Percentiles rank a stretch among this genome's conserved stretches.
phyloP scores from a whole-genome alignment of 2,329 filamentous ascomycete genomes.

The Bipolaris sorokiniana region DNA sequence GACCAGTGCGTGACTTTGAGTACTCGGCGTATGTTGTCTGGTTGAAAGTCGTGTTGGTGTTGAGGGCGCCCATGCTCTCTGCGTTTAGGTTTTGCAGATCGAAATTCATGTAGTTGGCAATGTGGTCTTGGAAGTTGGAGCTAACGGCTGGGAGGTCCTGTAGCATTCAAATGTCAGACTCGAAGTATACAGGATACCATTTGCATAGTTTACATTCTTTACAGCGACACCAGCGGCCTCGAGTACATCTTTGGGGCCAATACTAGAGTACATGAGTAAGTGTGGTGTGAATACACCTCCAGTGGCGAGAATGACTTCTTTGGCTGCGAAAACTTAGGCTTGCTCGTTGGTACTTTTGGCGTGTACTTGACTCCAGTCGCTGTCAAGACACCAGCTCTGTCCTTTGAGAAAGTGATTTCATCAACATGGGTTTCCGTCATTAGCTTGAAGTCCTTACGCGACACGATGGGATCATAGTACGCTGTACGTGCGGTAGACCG shows the following conservation, averaged over 20 bases:
- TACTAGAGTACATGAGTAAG: constrained; percentile 50
- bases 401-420: constrained; percentile 4
- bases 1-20: constrained; percentile 29
- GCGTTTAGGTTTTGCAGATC: constrained; percentile 12
- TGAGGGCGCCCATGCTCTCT: constrained; percentile 9
- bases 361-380: constrained; percentile 18
- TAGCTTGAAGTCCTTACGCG: constrained; percentile 18
- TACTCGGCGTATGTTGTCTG: constrained; percentile 27
- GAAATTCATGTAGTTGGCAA: constrained; percentile 18
- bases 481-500: constrained; percentile 13
- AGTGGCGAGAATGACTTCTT: constrained; percentile 66
- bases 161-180: neutral
- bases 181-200: too few relatives aligned
- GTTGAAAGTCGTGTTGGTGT: constrained; percentile 29
- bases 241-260: constrained; percentile 30
- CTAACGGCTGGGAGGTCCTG: constrained; percentile 27
- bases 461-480: constrained; percentile 22
- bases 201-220: constrained; percentile 8
- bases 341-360: constrained; percentile 15
- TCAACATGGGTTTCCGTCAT: constrained; percentile 14
- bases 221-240: constrained; percentile 20
- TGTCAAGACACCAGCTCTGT: constrained; percentile 1
- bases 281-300: constrained; percentile 62
- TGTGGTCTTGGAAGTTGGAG: constrained; percentile 30
- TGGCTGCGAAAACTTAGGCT: constrained; percentile 25